These are phyloP conservation scores for Juglanconis oblonga DNA, from an alignment of 2,329 filamentous ascomycete species.

Conservation along the genomic window DNA sequence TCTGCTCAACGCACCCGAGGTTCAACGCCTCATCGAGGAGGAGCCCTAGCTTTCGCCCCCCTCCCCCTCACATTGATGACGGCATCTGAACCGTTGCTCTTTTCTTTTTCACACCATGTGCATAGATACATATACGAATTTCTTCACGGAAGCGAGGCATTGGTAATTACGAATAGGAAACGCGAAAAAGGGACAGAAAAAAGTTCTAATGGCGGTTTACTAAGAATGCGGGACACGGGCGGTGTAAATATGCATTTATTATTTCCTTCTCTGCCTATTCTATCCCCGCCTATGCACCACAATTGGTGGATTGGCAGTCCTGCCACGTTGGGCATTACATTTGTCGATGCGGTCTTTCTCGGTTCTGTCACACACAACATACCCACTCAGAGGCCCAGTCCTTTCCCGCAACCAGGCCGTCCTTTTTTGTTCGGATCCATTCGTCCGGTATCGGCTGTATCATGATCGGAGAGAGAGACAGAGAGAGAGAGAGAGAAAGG, in stretches of 20 bases:
- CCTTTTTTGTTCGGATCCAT: no score
- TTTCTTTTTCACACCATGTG: background rate
- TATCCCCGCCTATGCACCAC: no score
- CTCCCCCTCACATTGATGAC: background rate
- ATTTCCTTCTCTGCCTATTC: background rate
- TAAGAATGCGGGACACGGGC: no score
- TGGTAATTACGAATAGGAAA: background rate
- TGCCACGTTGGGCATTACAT: no score
- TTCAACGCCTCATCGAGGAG: conserved; percentile 48
- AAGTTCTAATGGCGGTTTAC: background rate
- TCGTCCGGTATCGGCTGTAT: no score
- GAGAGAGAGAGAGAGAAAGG: no score
- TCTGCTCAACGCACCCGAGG: conserved; percentile 57
- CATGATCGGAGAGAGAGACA: no score
- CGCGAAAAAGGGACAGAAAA: background rate
- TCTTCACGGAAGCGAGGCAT: background rate
- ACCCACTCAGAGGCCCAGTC: no score
- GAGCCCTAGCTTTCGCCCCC: conserved; percentile 28
- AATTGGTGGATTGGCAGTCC: no score
- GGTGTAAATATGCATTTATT: background rate
- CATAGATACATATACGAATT: background rate
- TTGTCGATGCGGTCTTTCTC: no score
- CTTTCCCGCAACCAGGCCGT: no score
- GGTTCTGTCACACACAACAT: no score
- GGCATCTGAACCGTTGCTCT: background rate